Conservation (phyloP, 805 yeast genomes). For the Allodekkera sacchari region DNA sequence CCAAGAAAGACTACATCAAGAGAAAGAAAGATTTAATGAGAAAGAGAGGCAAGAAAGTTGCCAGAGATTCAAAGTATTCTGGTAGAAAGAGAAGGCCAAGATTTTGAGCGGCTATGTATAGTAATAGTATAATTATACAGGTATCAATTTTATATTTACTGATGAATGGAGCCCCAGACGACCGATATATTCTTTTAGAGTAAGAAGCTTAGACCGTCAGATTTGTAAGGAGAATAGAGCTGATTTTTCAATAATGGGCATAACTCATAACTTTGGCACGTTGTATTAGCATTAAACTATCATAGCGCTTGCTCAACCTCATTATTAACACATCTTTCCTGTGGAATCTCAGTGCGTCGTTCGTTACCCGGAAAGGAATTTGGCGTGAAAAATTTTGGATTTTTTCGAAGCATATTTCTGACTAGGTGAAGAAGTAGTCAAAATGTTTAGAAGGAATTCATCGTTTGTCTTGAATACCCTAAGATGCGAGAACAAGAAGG, state of each 20-base stretch:
- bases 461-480: constrained; percentile 8
- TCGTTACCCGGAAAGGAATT: too few species aligned
- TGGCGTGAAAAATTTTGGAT: too few species aligned
- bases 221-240: too few species aligned
- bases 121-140: constrained; percentile 9
- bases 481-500: constrained; percentile 11
- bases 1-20: constrained; percentile 69
- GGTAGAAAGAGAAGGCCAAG: constrained; percentile 73
- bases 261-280: too few species aligned
- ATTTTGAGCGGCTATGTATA: constrained; percentile 37
- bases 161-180: not conserved
- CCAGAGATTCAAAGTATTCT: constrained; percentile 83
- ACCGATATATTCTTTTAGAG: constrained; percentile 1
- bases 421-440: not conserved
- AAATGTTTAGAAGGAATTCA: constrained; percentile 14
- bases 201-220: constrained; percentile 5
- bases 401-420: not conserved
- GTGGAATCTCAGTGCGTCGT: too few species aligned
- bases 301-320: too few species aligned
- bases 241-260: too few species aligned
- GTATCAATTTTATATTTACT: not conserved
- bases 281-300: too few species aligned
- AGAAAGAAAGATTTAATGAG: constrained; percentile 93
- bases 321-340: too few species aligned
- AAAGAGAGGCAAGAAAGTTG: constrained; percentile 83